These are phyloP conservation scores for Lasiosphaeria ovina DNA, from an alignment of 495 filamentous ascomycete genomes.

Conservation along the genomic window DNA sequence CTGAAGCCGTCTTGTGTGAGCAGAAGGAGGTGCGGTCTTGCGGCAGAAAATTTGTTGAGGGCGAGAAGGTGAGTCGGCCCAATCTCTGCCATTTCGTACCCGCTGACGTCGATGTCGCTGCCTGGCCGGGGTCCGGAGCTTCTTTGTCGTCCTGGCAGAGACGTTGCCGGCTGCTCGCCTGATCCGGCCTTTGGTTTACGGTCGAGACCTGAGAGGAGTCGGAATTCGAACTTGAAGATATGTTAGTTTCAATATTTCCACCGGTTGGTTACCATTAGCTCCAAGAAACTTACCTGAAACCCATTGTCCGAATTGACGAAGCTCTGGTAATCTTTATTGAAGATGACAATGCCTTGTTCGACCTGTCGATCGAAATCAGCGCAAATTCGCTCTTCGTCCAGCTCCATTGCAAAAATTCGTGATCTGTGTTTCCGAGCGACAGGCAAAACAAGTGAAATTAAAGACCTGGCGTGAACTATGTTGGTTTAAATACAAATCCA, in stretches of 20 bases:
- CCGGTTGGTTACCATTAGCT: not conserved
- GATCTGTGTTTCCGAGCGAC: not conserved
- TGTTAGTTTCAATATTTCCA: not conserved
- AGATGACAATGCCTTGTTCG: conserved; percentile 8
- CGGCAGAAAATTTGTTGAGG: conserved; percentile 42
- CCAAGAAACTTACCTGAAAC: not conserved
- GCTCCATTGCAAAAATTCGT: not conserved
- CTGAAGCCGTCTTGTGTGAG: conserved; percentile 39
- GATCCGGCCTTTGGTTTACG: conserved; percentile 13
- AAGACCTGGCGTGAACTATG: too few relatives aligned
- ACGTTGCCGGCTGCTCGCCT: not conserved
- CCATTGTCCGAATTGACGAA: conserved; percentile 3
- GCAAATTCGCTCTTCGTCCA: conserved; percentile 4
- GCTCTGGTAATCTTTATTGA: conserved; percentile 4
- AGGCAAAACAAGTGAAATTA: too few relatives aligned
- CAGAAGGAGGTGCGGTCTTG: conserved; percentile 40
- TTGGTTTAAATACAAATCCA: too few relatives aligned
- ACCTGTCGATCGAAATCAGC: conserved; percentile 12
- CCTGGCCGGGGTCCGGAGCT: conserved; percentile 21
- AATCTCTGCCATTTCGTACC: conserved; percentile 19
- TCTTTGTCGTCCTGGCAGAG: not conserved
- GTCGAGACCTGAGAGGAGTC: conserved; percentile 13
- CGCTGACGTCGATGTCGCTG: conserved; percentile 27
- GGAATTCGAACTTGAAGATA: conserved; percentile 21
- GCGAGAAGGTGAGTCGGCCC: conserved; percentile 34